Percentiles rank a stretch among this genome's conserved stretches.
phyloP scores from a whole-genome alignment of 768 basidiomycete genomes.

The Mycena leptocephala region DNA sequence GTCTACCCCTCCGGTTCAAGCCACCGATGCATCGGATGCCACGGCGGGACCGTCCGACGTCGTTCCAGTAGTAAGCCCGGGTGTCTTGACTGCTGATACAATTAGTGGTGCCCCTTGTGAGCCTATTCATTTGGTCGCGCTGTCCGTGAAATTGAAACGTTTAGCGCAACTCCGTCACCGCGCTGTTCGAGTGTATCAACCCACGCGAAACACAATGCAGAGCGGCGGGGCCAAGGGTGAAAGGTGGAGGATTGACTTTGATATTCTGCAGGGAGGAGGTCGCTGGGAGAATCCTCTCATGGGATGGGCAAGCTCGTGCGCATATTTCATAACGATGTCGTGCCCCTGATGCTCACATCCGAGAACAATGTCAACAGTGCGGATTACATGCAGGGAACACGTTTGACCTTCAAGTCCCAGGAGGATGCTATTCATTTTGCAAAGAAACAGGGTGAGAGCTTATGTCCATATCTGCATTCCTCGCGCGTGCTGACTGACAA shows the following conservation, averaged over 20 bases:
- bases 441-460: constrained; percentile 90
- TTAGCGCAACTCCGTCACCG: constrained; percentile 90
- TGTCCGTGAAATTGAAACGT: not conserved
- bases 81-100: constrained; percentile 84
- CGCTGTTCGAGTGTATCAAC: constrained; percentile 92
- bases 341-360: constrained; percentile 13
- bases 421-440: constrained; percentile 96
- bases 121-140: constrained; percentile 38
- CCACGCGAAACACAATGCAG: constrained; percentile 96
- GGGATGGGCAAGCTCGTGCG: constrained; percentile 97
- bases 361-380: constrained; percentile 64
- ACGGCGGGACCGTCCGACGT: constrained; percentile 56
- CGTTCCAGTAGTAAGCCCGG: constrained; percentile 62
- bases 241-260: constrained; percentile 96
- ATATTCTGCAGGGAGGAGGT: constrained; percentile 89
- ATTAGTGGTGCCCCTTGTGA: constrained; percentile 91
- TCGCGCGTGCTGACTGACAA: not conserved
- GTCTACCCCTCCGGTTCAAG: constrained; percentile 43
- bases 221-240: constrained; percentile 89
- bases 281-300: constrained; percentile 99
- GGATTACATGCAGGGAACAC: constrained; percentile 96
- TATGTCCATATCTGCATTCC: constrained; percentile 6
- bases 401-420: constrained; percentile 86
- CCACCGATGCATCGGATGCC: constrained; percentile 20
- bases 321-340: not conserved